A percentile compares a stretch with the other conserved stretches of the same genome.
These are phyloP conservation scores for Trichomonas tenax DNA, from an alignment of 208 protist genomes.

Conservation along the genomic window DNA sequence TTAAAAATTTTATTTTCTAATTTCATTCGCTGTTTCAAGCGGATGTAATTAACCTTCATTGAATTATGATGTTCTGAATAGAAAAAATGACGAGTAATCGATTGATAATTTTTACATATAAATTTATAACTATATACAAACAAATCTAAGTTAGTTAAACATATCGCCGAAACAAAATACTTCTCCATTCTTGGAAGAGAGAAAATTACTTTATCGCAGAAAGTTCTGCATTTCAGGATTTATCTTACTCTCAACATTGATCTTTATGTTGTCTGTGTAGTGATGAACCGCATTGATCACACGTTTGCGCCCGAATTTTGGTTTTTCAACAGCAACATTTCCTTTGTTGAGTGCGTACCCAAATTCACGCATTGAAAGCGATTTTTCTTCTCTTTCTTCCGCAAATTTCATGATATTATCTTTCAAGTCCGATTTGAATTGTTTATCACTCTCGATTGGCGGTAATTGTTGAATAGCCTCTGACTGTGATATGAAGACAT, in stretches of 20 bases:
- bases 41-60: no score
- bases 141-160: no score
- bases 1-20: no score
- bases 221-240: neutral
- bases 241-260: neutral
- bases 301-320: neutral
- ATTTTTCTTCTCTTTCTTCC: neutral
- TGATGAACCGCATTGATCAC: neutral
- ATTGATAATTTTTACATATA: no score
- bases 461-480: neutral
- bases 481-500: neutral
- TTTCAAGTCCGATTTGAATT: neutral
- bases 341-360: neutral
- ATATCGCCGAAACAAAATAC: neutral
- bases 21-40: no score
- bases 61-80: no score
- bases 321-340: neutral
- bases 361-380: neutral
- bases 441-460: neutral
- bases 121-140: no score
- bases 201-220: no score
- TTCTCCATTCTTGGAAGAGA: neutral
- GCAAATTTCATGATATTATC: neutral
- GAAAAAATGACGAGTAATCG: no score
- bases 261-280: neutral